These are phyloP conservation scores for Mortierella sp. DNA, from an alignment of 371 early-diverging fungal species.

Conservation along the genomic window DNA sequence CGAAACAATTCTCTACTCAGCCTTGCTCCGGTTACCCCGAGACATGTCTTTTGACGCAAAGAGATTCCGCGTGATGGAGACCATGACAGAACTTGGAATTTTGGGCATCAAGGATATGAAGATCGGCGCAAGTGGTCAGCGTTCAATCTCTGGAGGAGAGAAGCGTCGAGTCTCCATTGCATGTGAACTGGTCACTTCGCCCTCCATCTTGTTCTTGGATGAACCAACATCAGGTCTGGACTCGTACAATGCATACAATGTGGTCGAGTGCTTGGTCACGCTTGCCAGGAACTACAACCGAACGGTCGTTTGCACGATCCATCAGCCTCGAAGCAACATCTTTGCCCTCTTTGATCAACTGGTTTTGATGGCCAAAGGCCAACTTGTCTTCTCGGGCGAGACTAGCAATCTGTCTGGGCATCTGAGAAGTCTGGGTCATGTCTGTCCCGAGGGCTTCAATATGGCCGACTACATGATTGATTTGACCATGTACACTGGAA, in stretches of 20 bases:
- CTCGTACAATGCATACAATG: conserved; percentile 92
- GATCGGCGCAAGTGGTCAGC: conserved; percentile 72
- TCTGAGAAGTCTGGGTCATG: conserved; percentile 76
- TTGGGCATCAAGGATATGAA: conserved; percentile 68
- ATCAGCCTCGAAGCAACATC: conserved; percentile 96
- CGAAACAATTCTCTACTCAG: conserved; percentile 90
- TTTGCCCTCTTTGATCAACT: conserved; percentile 90
- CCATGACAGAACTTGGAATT: conserved; percentile 78
- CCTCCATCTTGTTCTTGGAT: conserved; percentile 86
- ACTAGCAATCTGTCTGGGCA: conserved; percentile 62
- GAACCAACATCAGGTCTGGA: conserved; percentile 95
- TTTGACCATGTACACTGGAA: conserved; percentile 71
- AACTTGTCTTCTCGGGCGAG: conserved; percentile 84
- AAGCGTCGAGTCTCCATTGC: conserved; percentile 95
- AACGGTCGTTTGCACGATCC: conserved; percentile 94
- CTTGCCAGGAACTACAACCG: conserved; percentile 85
- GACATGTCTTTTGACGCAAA: conserved; percentile 63
- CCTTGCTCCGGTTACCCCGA: conserved; percentile 81
- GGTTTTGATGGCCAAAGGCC: conserved; percentile 86
- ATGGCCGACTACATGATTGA: conserved; percentile 93
- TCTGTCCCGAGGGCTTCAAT: conserved; percentile 92
- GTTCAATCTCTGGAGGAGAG: conserved; percentile 95
- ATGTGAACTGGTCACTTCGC: conserved; percentile 86
- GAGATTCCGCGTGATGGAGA: conserved; percentile 68
- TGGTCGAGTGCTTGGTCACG: conserved; percentile 85